A percentile compares a stretch with the other conserved stretches of the same genome.
Evolutionary conservation across 106 monocot genomes (phyloP).

Genomic region (Allium sativum): DNA sequence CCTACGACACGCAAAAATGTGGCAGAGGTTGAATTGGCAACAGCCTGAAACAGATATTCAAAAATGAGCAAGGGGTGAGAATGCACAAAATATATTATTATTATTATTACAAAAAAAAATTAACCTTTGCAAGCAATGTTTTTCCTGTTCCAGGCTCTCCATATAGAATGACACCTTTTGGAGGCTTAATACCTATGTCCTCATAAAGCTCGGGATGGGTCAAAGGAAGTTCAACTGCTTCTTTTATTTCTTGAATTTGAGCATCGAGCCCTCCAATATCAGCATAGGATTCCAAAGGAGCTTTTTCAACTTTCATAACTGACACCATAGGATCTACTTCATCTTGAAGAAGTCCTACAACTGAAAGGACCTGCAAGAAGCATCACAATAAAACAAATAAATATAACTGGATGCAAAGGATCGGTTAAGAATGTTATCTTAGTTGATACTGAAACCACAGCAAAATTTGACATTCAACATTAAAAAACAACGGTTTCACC

Average conservation of each 20-base stretch:
- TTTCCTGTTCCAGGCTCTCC: constrained; percentile 65
- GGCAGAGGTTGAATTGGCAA: constrained; percentile 64
- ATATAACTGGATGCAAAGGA: too few relatives aligned
- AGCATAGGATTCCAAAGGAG: constrained; percentile 57
- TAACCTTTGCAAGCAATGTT: constrained; percentile 53
- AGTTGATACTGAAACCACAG: too few relatives aligned
- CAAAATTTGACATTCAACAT: too few relatives aligned
- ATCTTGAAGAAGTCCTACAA: constrained; percentile 82
- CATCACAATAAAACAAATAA: not conserved
- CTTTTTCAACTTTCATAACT: constrained; percentile 67
- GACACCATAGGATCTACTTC: constrained; percentile 94
- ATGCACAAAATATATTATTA: not conserved
- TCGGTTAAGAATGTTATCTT: too few relatives aligned
- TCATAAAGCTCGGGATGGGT: constrained; percentile 64
- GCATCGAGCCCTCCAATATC: constrained; percentile 58
- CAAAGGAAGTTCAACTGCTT: constrained; percentile 55
- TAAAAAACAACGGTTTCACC: too few relatives aligned
- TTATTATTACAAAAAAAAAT: not conserved
- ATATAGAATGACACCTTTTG: constrained; percentile 58
- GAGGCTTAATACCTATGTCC: constrained; percentile 59
- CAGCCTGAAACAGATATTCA: constrained; percentile 26
- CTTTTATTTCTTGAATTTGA: constrained; percentile 63
- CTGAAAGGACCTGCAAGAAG: constrained; percentile 54
- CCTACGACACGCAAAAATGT: constrained; percentile 60
- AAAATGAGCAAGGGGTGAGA: not conserved